Conservation (phyloP, 495 filamentous ascomycete species). For the Penicillium odoratum region DNA sequence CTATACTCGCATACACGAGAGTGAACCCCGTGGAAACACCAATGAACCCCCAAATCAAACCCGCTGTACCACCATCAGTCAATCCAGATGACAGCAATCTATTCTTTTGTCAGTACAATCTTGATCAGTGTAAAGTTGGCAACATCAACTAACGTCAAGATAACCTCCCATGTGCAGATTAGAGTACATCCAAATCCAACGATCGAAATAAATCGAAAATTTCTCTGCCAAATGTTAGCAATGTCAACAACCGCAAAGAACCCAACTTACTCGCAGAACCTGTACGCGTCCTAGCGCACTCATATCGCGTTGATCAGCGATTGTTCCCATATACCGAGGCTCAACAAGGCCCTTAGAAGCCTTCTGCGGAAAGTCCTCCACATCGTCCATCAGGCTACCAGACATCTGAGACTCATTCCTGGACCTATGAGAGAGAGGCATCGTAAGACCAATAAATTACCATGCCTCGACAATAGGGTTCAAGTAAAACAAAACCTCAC, state of each 20-base stretch:
- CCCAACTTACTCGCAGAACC: constrained; percentile 39
- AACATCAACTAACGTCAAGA: constrained; percentile 39
- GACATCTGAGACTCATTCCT: constrained; percentile 19
- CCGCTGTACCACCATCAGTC: constrained; percentile 53
- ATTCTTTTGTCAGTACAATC: not conserved
- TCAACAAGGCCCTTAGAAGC: constrained; percentile 31
- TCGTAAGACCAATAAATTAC: not conserved
- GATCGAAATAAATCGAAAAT: constrained; percentile 51
- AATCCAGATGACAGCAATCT: constrained; percentile 34
- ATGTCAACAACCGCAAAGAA: not conserved
- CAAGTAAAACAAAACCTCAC: not conserved
- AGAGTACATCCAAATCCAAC: constrained; percentile 48
- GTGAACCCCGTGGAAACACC: constrained; percentile 50
- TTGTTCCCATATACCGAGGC: constrained; percentile 43
- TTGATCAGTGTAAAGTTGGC: not conserved
- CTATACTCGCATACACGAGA: constrained; percentile 57
- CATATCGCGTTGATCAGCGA: constrained; percentile 43
- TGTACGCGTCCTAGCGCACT: constrained; percentile 43
- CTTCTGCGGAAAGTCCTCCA: constrained; percentile 26
- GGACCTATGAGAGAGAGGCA: constrained; percentile 8
- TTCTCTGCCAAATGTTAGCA: constrained; percentile 37
- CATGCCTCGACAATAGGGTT: not conserved
- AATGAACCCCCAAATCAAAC: constrained; percentile 59
- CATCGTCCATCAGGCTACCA: constrained; percentile 17
- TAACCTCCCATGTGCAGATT: constrained; percentile 50